Evolutionary conservation across 441 rosid genomes (phyloP).

Genomic region (Euphorbia corollata): DNA sequence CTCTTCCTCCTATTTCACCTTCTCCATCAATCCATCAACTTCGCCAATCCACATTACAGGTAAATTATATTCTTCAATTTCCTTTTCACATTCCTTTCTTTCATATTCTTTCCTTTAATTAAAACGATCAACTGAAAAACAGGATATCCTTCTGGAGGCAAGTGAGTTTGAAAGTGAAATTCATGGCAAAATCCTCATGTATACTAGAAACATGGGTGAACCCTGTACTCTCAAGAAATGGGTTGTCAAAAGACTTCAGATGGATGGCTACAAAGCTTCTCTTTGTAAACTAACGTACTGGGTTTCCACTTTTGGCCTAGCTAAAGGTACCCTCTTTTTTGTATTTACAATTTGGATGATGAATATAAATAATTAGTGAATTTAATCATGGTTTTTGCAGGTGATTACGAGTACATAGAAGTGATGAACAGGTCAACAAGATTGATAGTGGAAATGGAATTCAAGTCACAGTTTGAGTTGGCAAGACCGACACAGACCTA

Average conservation of each 20-base stretch:
- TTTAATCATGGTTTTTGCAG: too few relatives aligned
- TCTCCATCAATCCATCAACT: background rate
- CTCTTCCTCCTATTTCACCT: background rate
- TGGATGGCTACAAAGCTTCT: constrained; percentile 43
- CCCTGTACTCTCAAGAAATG: constrained; percentile 31
- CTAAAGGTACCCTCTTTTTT: constrained; percentile 26
- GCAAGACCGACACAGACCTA: constrained; percentile 36
- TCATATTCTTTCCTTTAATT: background rate
- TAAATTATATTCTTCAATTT: background rate
- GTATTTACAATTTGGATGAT: too few relatives aligned
- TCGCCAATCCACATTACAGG: constrained; percentile 16
- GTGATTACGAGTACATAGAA: constrained; percentile 40
- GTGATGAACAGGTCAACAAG: constrained; percentile 30
- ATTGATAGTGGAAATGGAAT: constrained; percentile 43
- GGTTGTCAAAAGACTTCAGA: constrained; percentile 32
- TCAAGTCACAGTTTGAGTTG: constrained; percentile 47
- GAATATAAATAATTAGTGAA: too few relatives aligned
- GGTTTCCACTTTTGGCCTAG: constrained; percentile 32
- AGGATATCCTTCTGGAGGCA: constrained; percentile 34
- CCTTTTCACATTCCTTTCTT: background rate
- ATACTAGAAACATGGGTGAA: constrained; percentile 24
- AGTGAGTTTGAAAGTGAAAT: constrained; percentile 32
- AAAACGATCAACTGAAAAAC: background rate
- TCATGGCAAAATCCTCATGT: constrained; percentile 25
- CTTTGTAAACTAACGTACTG: constrained; percentile 37